Conservation (phyloP, 163 green algal species). For the Chloroidium sp. region DNA sequence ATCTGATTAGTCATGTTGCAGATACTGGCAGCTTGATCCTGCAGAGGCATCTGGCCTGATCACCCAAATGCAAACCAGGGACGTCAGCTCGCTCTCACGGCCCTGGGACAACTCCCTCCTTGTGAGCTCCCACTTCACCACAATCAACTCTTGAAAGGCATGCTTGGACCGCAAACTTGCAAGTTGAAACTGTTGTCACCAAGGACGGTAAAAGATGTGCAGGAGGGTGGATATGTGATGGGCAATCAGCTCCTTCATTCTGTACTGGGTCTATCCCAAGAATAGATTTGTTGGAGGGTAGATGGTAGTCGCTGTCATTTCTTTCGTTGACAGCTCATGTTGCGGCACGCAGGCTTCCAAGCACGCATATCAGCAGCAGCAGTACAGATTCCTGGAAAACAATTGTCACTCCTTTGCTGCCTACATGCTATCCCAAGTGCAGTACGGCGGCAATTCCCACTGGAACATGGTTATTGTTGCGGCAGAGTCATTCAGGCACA, state of each 20-base stretch:
- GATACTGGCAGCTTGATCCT: constrained; percentile 17
- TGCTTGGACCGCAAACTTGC: no score
- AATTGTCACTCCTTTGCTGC: constrained; percentile 62
- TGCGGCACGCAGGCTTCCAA: constrained; percentile 13
- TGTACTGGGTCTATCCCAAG: no score
- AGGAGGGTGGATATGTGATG: background rate
- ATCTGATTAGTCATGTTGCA: background rate
- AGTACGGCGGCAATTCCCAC: no score
- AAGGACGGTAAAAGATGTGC: background rate
- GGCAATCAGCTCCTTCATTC: background rate
- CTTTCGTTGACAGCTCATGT: background rate
- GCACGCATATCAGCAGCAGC: constrained; percentile 26
- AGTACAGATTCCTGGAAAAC: constrained; percentile 47
- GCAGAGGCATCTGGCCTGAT: background rate
- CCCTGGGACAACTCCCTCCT: background rate
- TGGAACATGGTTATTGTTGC: no score
- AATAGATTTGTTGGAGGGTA: background rate
- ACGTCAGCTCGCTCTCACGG: background rate
- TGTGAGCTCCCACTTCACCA: background rate
- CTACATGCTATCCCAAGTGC: constrained; percentile 20
- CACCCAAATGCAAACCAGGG: background rate
- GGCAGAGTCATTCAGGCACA: no score
- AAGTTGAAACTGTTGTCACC: background rate
- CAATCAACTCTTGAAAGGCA: background rate
- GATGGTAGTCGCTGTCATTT: background rate